phyloP scores from a whole-genome alignment of 1,139 yeast species.

The Torulaspora globosa region DNA sequence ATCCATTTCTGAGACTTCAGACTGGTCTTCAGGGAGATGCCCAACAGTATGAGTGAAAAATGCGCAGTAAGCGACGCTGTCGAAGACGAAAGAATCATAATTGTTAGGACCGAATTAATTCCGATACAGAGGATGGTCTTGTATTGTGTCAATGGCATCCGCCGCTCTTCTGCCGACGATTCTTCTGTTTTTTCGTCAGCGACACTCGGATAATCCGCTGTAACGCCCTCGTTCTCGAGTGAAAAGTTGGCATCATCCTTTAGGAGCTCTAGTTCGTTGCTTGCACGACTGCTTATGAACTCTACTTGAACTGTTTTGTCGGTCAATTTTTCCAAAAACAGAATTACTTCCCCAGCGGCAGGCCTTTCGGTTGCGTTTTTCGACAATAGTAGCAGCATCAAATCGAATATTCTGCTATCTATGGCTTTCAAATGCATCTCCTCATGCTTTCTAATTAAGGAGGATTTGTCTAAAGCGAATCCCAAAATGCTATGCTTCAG shows the following conservation, averaged over 20 bases:
- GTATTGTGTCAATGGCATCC: not conserved
- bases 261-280: conserved; percentile 6
- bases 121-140: conserved; percentile 6
- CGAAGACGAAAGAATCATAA: conserved; percentile 1
- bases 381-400: conserved; percentile 41
- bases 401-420: conserved; percentile 39
- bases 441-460: conserved; percentile 22
- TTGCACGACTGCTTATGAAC: not conserved
- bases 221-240: not conserved
- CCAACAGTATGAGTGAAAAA: conserved; percentile 15
- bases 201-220: not conserved
- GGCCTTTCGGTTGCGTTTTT: conserved; percentile 43
- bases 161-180: not conserved
- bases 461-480: conserved; percentile 32
- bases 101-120: conserved; percentile 1
- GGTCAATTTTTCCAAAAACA: conserved; percentile 29
- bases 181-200: not conserved
- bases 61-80: conserved; percentile 5
- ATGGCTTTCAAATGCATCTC: conserved; percentile 33
- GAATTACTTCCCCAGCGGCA: conserved; percentile 41
- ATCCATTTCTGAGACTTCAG: conserved; percentile 9
- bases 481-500: conserved; percentile 43
- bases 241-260: not conserved
- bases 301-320: not conserved
- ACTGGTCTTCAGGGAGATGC: conserved; percentile 12